Percentiles rank a stretch among this genome's conserved stretches.
phyloP scores from a whole-genome alignment of 257 asterid genomes.

The Eucommia ulmoides region DNA sequence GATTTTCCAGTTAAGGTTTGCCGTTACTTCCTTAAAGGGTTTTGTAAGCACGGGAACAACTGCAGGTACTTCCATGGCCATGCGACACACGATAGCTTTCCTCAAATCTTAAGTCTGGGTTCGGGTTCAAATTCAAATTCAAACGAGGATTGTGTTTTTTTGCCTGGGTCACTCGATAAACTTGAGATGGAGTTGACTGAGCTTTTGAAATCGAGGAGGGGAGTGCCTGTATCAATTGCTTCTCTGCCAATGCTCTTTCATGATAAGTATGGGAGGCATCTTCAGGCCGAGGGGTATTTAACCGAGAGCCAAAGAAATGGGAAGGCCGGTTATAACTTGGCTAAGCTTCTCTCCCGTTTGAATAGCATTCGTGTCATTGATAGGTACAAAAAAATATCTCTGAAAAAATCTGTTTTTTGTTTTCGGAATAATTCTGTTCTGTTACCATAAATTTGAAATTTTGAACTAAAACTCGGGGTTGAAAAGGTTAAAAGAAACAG shows the following conservation, averaged over 20 bases:
- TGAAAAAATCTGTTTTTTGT: no score
- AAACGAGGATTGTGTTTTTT: background rate
- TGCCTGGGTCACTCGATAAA: background rate
- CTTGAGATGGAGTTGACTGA: background rate
- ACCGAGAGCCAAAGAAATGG: background rate
- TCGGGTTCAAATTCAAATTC: background rate
- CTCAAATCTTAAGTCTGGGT: background rate
- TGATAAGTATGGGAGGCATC: constrained; percentile 3
- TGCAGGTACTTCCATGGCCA: constrained; percentile 1
- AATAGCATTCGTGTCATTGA: constrained; percentile 1
- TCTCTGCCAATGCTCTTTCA: background rate
- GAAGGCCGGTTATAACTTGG: background rate
- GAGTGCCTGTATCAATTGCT: background rate
- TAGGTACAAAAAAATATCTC: no score
- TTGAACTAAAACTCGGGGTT: no score
- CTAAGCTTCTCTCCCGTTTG: background rate
- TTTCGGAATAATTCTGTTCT: no score
- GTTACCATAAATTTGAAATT: no score
- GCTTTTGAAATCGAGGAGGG: background rate
- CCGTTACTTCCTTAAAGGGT: background rate
- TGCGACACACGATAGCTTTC: background rate
- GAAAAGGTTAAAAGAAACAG: no score
- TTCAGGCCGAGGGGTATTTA: constrained; percentile 1
- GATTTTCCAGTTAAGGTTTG: background rate
- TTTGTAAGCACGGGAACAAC: constrained; percentile 2